phyloP scores from a whole-genome alignment of 2,329 filamentous ascomycete genomes.

The Myriosclerotinia duriaeana region DNA sequence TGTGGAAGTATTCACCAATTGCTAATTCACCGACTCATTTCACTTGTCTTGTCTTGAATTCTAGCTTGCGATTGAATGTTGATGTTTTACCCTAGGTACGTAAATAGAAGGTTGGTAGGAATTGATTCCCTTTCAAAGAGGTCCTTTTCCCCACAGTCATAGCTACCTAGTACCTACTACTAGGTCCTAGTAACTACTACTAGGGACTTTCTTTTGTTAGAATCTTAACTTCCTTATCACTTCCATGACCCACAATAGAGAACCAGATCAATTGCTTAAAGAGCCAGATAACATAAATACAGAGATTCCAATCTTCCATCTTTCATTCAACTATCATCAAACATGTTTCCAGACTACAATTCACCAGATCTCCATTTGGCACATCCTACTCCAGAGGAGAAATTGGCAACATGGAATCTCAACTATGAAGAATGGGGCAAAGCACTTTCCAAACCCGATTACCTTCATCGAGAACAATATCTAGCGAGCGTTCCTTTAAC shows the following conservation, averaged over 20 bases:
- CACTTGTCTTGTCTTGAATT: neutral
- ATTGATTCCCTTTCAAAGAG: conserved; percentile 9
- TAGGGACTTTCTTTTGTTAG: neutral
- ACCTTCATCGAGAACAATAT: conserved; percentile 59
- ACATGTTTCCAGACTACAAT: conserved; percentile 33
- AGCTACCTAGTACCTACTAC: no score
- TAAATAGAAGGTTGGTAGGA: neutral
- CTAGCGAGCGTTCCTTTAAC: conserved; percentile 59
- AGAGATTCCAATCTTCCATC: conserved; percentile 18
- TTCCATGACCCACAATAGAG: conserved; percentile 11
- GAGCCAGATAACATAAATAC: conserved; percentile 12
- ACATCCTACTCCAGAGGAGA: conserved; percentile 58
- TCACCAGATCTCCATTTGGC: conserved; percentile 49
- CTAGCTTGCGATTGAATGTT: neutral
- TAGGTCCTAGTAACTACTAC: no score
- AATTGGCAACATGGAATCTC: conserved; percentile 52
- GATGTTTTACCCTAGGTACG: neutral
- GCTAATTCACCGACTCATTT: conserved; percentile 8
- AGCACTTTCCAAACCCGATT: conserved; percentile 54
- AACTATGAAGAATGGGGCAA: conserved; percentile 60
- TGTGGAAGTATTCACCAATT: conserved; percentile 13
- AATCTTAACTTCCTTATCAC: neutral
- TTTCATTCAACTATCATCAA: neutral
- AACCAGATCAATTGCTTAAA: neutral
- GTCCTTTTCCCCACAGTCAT: neutral